These are phyloP conservation scores for Lentithecium fluviatile DNA, from an alignment of 495 filamentous ascomycete species.

Conservation along the genomic window DNA sequence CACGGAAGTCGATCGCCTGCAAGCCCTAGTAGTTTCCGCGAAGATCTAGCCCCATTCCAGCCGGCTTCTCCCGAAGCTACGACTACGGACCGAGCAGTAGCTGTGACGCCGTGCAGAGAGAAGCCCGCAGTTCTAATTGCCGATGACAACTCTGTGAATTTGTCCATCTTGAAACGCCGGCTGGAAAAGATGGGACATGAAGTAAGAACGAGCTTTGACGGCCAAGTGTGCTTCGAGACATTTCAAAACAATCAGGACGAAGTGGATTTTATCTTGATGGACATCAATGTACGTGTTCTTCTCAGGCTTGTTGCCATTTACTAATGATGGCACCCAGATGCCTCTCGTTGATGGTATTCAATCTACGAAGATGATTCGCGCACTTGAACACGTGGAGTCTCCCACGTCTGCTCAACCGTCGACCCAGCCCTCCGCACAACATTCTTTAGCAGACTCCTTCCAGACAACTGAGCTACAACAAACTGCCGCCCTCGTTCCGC, in stretches of 20 bases:
- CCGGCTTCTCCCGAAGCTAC: background rate
- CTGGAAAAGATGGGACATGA: conserved; percentile 21
- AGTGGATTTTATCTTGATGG: conserved; percentile 25
- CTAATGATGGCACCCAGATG: conserved; percentile 5
- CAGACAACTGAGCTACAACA: background rate
- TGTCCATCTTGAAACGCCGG: conserved; percentile 12
- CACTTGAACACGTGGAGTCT: background rate
- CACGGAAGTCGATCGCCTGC: background rate
- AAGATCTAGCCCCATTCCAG: too few species aligned
- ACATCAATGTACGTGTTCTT: conserved; percentile 15
- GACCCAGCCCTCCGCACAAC: too few species aligned
- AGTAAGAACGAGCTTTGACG: conserved; percentile 13
- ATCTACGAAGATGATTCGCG: conserved; percentile 25
- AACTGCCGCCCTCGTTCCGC: background rate
- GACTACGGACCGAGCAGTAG: background rate
- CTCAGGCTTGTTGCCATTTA: background rate
- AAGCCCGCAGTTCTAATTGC: conserved; percentile 4
- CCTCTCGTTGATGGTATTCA: conserved; percentile 15
- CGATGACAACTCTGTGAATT: conserved; percentile 22
- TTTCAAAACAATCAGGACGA: conserved; percentile 3
- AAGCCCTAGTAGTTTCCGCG: too few species aligned
- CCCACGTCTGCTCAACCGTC: background rate
- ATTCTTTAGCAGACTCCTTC: too few species aligned
- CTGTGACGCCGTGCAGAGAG: background rate
- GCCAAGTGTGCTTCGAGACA: conserved; percentile 11